These are phyloP conservation scores for Gossypium aridum DNA, from an alignment of 441 rosid genomes.

Conservation along the genomic window DNA sequence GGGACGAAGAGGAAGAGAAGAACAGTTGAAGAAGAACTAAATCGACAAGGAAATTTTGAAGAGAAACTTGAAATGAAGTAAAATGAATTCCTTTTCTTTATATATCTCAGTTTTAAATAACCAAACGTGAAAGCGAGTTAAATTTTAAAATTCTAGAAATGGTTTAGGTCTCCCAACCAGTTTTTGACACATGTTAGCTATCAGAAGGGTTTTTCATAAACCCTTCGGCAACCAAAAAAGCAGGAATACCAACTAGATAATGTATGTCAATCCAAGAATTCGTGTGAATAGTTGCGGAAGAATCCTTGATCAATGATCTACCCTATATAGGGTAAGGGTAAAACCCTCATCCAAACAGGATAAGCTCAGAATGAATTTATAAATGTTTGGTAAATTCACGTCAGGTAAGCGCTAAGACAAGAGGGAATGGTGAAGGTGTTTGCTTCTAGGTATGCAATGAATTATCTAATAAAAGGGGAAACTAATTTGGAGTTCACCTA, in stretches of 20 bases:
- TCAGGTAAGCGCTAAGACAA: neutral
- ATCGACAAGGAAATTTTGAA: neutral
- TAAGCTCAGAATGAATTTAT: neutral
- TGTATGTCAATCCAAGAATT: neutral
- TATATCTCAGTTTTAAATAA: neutral
- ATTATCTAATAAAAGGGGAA: neutral
- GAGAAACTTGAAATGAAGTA: neutral
- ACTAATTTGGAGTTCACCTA: neutral
- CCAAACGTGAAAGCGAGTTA: neutral
- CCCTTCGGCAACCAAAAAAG: neutral
- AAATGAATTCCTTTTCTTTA: neutral
- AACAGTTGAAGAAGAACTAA: neutral
- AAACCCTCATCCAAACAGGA: neutral
- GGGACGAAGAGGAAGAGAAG: neutral
- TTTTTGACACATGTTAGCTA: neutral
- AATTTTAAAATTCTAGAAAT: too few species aligned
- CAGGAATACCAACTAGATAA: neutral
- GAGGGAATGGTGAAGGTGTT: neutral
- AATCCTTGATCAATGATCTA: neutral
- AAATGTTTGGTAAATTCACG: neutral
- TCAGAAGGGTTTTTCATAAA: too few species aligned
- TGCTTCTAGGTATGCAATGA: neutral
- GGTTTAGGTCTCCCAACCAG: neutral
- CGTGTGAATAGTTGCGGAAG: neutral
- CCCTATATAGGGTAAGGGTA: neutral